phyloP scores from a whole-genome alignment of 2,329 filamentous ascomycete genomes.

The Cladosporium cucumerinum region DNA sequence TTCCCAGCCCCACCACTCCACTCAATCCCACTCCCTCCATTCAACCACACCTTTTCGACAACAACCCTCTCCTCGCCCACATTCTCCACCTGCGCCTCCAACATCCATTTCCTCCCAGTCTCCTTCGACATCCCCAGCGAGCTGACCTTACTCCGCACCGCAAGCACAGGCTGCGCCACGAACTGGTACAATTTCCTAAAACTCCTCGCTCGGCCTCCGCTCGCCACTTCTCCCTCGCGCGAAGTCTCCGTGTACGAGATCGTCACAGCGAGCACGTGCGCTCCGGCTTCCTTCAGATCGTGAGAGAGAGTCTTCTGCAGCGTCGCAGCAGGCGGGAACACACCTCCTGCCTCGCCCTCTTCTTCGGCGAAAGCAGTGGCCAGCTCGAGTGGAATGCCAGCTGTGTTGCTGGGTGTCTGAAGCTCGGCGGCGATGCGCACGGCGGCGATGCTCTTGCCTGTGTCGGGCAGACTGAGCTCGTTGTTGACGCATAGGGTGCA shows the following conservation, averaged over 20 bases:
- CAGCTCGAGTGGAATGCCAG: conserved; percentile 57
- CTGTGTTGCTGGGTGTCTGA: conserved; percentile 79
- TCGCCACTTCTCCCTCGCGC: conserved; percentile 42
- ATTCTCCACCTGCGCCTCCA: conserved; percentile 96
- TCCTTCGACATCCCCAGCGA: conserved; percentile 43
- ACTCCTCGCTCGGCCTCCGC: conserved; percentile 66
- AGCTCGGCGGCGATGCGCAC: conserved; percentile 88
- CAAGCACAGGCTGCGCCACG: conserved; percentile 82
- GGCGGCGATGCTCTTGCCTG: conserved; percentile 58
- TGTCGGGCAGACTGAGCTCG: conserved; percentile 52
- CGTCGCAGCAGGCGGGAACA: conserved; percentile 53
- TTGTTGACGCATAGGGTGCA: conserved; percentile 97
- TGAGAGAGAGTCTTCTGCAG: conserved; percentile 80
- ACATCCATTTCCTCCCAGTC: conserved; percentile 55
- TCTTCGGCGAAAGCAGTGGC: conserved; percentile 34
- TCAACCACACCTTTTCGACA: conserved; percentile 57
- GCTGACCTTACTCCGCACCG: conserved; percentile 85
- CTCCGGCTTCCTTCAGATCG: conserved; percentile 89
- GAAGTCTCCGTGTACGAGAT: conserved; percentile 86
- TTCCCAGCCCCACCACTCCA: conserved; percentile 2
- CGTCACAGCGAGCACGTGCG: conserved; percentile 88
- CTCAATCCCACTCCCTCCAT: conserved; percentile 28
- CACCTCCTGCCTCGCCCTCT: background rate
- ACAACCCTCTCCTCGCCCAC: conserved; percentile 79
- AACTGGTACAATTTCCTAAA: conserved; percentile 98